Evolutionary conservation across 1,284 basidiomycete genomes (phyloP), one percentile per base, ranked within the genome.

Genomic region (Ceratobasidium sp.): DNA sequence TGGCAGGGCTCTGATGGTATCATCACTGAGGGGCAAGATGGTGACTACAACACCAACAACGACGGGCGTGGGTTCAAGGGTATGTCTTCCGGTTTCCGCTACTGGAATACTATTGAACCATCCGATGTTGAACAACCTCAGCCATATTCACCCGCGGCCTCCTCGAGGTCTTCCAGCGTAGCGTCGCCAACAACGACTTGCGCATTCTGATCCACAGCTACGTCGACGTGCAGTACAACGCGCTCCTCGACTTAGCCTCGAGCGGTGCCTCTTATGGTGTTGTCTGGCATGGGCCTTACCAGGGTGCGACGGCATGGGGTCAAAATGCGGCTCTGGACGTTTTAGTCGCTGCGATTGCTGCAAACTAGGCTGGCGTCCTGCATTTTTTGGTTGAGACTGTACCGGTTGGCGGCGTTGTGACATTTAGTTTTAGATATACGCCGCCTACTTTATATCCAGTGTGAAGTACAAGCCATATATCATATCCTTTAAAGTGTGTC

Each of bases 61-160:
- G 86, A 87, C 75, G 82, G 80, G 16, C 84, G 85, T 41, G 85
- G 85, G 1, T 87, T 87, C 80, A 87, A 87, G 81, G 83, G 86
- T 85, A 43, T 54, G 46, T 29, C n/a, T 48, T 31, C 14, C 22
- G 37, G 24, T 56, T 37, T 34, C 34, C 34, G 8, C 34, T 34
- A 53, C 51, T 19, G 58, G 54, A 24, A 64, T 75, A 53, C 24
- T 4, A 16, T 16, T n/a, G 8, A n/a, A 16, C 2, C 31, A 11
- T 24, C 31, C 22, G 11, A 22, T 53, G 13, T 49, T 76, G 82
- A 9, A 62, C 27, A 62, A 6, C 64, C 24, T 16, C 41, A 71
- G 66, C 66, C 27, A 48, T 71, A 11, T 71, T 71, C 19, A 46
- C 48, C 16, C 66, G 66, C 22, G 66, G 66, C 14, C 54, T 71